Evolutionary conservation across 176 grass and related monocot species (phyloP), one percentile per base, ranked within the genome.

Genomic region (Urochloa ruziziensis): DNA sequence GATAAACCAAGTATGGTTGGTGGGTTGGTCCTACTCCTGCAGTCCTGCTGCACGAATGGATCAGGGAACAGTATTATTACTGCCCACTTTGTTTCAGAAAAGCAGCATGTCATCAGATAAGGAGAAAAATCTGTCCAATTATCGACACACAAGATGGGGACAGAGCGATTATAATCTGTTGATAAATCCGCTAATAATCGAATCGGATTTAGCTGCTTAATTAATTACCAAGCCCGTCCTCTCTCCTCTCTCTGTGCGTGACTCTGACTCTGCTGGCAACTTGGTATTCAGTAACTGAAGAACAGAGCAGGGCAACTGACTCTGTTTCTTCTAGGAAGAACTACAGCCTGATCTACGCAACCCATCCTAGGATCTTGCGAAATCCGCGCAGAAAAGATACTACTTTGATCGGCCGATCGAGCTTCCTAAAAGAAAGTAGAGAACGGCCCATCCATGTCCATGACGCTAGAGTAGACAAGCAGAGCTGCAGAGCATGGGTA

Each of bases 1-100:
- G 71, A 77, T 40, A 51, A 25, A 29, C 11, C 1, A 25, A 16
- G 72, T 19, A 24, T 19, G 16, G 65, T 62, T 63, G 86, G 33
- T 72, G 32, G 86, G 53, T 54, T 64, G 73, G 73, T 43, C 74
- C 73, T 67, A 77, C 79, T 7, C 10, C 73, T 54, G 63, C 57
- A 33, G 65, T 67, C 70, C 79, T 7, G 15, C 73, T 54, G 63
- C 57, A 33, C 53, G 60, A 81, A 81, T 67, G 78, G 80, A 83
- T 44, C 37, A 51, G 14, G 1, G 53, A 40, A 23, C 36, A 9
- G 54, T 27, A 53, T 77, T 70, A 58, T 81, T 30, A 28, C 42
- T 9, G 39, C 23, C 47, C 33, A 8, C 39, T 76, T 77, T 62
- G 24, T 83, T 58, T 33, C 42, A 71, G 12, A 29, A 78, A 43